A percentile compares a stretch with the other conserved stretches of the same genome.
Evolutionary conservation across 75 land plant species (phyloP).

Genomic region (Selaginella moellendorffii): DNA sequence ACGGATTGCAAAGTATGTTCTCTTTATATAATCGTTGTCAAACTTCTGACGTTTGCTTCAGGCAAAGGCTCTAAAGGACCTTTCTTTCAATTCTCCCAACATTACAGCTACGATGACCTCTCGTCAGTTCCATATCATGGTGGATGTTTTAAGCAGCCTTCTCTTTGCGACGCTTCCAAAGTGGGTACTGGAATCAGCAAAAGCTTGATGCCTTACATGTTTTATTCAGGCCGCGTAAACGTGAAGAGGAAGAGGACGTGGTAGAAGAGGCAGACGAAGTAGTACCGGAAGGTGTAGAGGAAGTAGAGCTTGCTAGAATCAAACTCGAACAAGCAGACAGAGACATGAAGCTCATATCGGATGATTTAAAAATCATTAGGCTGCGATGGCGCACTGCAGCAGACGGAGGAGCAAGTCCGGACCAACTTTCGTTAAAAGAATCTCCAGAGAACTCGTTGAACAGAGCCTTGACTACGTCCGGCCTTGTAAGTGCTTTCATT

Average conservation of each 20-base stretch:
- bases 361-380: constrained; percentile 38
- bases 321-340: constrained; percentile 72
- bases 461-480: not conserved
- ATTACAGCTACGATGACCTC: constrained; percentile 99
- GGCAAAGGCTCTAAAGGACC: constrained; percentile 92
- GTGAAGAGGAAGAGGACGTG: constrained; percentile 68
- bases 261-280: constrained; percentile 96
- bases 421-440: not conserved
- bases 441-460: not conserved
- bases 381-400: not conserved
- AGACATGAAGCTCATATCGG: constrained; percentile 46
- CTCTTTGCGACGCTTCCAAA: constrained; percentile 96
- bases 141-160: constrained; percentile 83
- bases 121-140: constrained; percentile 96
- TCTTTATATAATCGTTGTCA: not conserved
- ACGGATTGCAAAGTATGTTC: constrained; percentile 70
- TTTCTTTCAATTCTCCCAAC: constrained; percentile 87
- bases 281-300: constrained; percentile 96
- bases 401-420: constrained; percentile 11
- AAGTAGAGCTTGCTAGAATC: constrained; percentile 86
- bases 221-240: constrained; percentile 53
- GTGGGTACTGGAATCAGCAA: constrained; percentile 25
- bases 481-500: not conserved
- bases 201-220: not conserved
- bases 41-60: constrained; percentile 22